Percentiles rank a stretch among this genome's conserved stretches.
Evolutionary conservation across 2,329 filamentous ascomycete genomes (phyloP).

Genomic region (Paraphoma chrysanthemicola): DNA sequence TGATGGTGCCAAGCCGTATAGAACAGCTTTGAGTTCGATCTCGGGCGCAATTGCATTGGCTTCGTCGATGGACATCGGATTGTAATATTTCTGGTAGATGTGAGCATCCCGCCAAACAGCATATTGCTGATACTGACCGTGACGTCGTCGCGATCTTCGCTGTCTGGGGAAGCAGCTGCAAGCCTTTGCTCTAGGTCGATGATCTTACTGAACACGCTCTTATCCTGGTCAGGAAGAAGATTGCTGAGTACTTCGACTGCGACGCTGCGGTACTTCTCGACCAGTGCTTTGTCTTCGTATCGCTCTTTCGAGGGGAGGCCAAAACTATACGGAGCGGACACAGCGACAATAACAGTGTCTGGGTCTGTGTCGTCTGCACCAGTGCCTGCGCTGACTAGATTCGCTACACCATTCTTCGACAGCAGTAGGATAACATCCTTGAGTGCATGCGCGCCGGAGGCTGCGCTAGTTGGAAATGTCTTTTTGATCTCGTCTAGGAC

Average conservation of each 20-base stretch:
- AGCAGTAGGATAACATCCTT: conserved; percentile 59
- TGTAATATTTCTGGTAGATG: conserved; percentile 63
- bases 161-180: conserved; percentile 64
- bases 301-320: conserved; percentile 48
- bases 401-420: conserved; percentile 53
- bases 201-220: conserved; percentile 46
- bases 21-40: conserved; percentile 60
- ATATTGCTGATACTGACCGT: conserved; percentile 43
- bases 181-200: conserved; percentile 66
- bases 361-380: conserved; percentile 62
- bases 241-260: conserved; percentile 26
- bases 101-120: not conserved
- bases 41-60: conserved; percentile 63
- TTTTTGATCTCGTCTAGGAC: conserved; percentile 61
- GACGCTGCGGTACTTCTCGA: conserved; percentile 40
- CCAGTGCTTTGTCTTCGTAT: conserved; percentile 43
- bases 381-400: conserved; percentile 31
- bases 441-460: conserved; percentile 26
- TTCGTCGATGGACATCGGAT: conserved; percentile 65
- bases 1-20: conserved; percentile 60
- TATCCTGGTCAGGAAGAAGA: conserved; percentile 32
- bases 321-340: conserved; percentile 57
- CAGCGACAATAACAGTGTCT: conserved; percentile 59
- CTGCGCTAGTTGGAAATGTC: conserved; percentile 14
- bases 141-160: conserved; percentile 66